These are phyloP conservation scores for Xylaria castorea DNA, from an alignment of 495 filamentous ascomycete species.

Conservation along the genomic window DNA sequence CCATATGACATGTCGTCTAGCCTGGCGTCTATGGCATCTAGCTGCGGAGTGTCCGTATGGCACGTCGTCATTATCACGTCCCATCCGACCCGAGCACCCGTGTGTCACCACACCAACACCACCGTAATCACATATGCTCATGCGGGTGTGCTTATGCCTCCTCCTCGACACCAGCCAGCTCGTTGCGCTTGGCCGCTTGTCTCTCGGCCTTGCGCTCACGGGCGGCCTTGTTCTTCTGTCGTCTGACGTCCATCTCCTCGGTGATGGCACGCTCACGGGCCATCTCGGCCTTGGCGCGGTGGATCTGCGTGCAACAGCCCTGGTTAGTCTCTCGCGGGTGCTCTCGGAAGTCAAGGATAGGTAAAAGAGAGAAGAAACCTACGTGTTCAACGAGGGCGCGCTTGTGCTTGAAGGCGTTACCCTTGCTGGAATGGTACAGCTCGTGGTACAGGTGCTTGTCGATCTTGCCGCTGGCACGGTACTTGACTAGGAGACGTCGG, in stretches of 20 bases:
- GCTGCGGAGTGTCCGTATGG: conserved; percentile 38
- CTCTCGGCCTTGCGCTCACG: conserved; percentile 95
- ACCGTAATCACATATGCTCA: conserved; percentile 14
- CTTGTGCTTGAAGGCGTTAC: conserved; percentile 99
- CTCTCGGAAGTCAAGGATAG: background rate
- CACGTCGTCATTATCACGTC: conserved; percentile 42
- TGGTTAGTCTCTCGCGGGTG: conserved; percentile 30
- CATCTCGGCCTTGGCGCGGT: conserved; percentile 99
- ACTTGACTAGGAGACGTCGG: conserved; percentile 98
- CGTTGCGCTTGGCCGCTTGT: conserved; percentile 85
- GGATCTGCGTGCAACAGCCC: conserved; percentile 69
- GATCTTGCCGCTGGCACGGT: conserved; percentile 99
- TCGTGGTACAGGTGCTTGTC: conserved; percentile 99
- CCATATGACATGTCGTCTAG: conserved; percentile 42
- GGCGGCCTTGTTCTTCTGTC: conserved; percentile 99
- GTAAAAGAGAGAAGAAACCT: conserved; percentile 57
- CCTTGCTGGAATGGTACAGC: conserved; percentile 99
- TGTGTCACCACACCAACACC: conserved; percentile 29
- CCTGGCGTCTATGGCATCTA: conserved; percentile 38
- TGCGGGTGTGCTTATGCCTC: conserved; percentile 63
- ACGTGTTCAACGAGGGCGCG: conserved; percentile 98
- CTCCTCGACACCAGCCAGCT: conserved; percentile 74
- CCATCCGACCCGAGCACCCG: conserved; percentile 31
- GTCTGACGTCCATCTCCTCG: conserved; percentile 99
- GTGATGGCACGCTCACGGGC: conserved; percentile 89